Evolutionary conservation across 148 eudicot species (phyloP).

Genomic region (Pouteria glomerata): DNA sequence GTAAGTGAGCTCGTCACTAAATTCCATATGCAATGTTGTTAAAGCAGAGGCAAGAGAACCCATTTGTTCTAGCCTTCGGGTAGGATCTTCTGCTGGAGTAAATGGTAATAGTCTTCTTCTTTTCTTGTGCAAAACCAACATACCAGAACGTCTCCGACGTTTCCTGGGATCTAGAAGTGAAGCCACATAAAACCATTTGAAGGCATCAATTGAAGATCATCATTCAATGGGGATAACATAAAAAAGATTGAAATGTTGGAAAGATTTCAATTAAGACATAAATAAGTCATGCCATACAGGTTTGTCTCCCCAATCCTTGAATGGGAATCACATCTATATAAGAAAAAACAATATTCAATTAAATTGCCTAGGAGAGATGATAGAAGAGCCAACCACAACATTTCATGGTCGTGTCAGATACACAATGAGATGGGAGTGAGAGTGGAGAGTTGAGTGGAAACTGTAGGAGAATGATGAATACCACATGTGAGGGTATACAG

Average conservation of each 20-base stretch:
- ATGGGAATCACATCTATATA: background rate
- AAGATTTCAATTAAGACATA: background rate
- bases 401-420: background rate
- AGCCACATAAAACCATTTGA: background rate
- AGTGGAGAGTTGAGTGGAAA: background rate
- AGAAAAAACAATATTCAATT: background rate
- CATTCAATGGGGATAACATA: background rate
- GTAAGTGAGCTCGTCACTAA: constrained; percentile 70
- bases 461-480: background rate
- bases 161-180: constrained; percentile 49
- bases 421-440: background rate
- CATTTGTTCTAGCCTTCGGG: constrained; percentile 69
- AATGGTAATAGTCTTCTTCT: constrained; percentile 67
- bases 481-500: background rate
- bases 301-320: background rate
- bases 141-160: constrained; percentile 58
- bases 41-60: constrained; percentile 76
- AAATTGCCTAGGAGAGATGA: no score
- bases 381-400: background rate
- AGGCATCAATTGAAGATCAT: background rate
- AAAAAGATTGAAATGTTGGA: background rate
- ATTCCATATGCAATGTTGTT: constrained; percentile 52
- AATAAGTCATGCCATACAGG: background rate
- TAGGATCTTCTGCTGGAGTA: constrained; percentile 54
- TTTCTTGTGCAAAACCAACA: constrained; percentile 65